A percentile compares a stretch with the other conserved stretches of the same genome.
phyloP scores from a whole-genome alignment of 2,329 filamentous ascomycete species.

The Cladorrhinum sp. region DNA sequence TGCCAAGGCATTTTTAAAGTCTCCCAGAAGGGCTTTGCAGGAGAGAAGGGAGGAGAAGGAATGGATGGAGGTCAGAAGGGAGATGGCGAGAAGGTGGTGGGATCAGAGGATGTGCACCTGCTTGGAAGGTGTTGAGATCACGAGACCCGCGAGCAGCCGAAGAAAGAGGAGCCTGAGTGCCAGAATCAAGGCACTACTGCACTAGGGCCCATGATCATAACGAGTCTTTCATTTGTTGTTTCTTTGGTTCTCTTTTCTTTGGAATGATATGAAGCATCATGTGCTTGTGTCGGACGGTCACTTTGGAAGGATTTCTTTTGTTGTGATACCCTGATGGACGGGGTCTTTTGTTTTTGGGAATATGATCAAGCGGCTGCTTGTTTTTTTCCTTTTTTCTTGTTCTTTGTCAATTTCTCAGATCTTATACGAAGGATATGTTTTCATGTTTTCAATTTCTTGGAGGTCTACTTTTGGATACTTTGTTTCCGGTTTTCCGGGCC shows the following conservation, averaged over 20 bases:
- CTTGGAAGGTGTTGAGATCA: neutral
- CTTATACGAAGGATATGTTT: neutral
- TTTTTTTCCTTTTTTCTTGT: neutral
- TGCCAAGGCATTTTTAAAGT: neutral
- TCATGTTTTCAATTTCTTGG: neutral
- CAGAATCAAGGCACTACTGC: neutral
- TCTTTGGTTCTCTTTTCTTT: neutral
- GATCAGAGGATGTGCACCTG: neutral
- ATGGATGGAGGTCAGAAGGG: neutral
- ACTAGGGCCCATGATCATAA: too few species aligned
- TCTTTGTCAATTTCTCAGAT: neutral
- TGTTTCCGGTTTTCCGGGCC: neutral
- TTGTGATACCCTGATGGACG: neutral
- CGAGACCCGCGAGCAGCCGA: neutral
- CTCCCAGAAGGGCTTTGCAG: neutral
- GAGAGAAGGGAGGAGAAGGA: slow-evolving; percentile 6
- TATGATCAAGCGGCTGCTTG: neutral
- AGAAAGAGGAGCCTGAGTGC: neutral
- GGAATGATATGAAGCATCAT: neutral
- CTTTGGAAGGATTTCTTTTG: neutral
- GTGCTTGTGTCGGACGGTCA: neutral
- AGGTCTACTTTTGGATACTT: neutral
- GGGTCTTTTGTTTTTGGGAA: neutral
- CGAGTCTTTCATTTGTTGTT: neutral
- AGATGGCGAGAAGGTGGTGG: neutral